Conservation (phyloP, 2,329 filamentous ascomycete species). For the Westerdykella sp. region DNA sequence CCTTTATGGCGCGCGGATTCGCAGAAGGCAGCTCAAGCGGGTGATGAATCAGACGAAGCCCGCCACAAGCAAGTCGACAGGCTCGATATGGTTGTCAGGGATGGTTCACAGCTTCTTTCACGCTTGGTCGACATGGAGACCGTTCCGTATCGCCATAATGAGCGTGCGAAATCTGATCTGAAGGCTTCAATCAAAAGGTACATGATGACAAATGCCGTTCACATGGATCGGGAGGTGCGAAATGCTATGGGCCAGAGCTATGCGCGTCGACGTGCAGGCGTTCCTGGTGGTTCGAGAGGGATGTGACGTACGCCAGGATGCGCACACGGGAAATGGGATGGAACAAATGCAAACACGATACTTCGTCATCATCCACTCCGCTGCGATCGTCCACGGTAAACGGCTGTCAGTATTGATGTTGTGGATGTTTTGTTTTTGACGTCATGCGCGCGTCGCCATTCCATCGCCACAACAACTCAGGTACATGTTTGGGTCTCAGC, state of each 20-base stretch:
- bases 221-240: constrained; percentile 73
- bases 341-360: too few species aligned
- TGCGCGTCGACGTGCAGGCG: constrained; percentile 56
- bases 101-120: constrained; percentile 62
- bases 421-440: too few species aligned
- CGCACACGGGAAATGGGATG: too few species aligned
- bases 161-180: constrained; percentile 54
- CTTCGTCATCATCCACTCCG: too few species aligned
- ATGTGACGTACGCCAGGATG: constrained; percentile 10
- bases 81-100: constrained; percentile 54
- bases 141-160: constrained; percentile 72
- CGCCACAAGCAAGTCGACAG: constrained; percentile 58
- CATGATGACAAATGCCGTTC: constrained; percentile 71
- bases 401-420: too few species aligned
- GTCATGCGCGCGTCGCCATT: too few species aligned
- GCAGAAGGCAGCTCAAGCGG: constrained; percentile 11
- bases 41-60: constrained; percentile 26
- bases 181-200: constrained; percentile 74
- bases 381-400: too few species aligned
- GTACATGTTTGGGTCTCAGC: too few species aligned
- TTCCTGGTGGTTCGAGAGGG: constrained; percentile 51
- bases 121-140: constrained; percentile 71
- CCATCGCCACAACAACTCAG: too few species aligned
- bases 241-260: constrained; percentile 68
- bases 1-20: constrained; percentile 31